A percentile compares a stretch with the other conserved stretches of the same genome.
phyloP scores from a whole-genome alignment of 306 rosid genomes.

The Gastrolobium villosum region DNA sequence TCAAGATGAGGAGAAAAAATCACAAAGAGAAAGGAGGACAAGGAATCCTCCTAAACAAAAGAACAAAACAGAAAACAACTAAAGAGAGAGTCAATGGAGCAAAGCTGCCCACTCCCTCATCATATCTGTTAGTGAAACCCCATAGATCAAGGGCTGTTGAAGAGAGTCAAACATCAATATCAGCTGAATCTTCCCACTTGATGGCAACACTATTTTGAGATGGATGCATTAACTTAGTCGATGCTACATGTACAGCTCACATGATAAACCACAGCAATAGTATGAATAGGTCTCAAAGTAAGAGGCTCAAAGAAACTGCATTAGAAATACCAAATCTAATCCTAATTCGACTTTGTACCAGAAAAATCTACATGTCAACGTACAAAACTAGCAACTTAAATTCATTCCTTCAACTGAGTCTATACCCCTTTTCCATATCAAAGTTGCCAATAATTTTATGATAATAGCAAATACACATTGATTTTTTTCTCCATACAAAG shows the following conservation, averaged over 20 bases:
- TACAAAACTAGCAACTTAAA: slow-evolving; percentile 30
- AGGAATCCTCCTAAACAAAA: slow-evolving; percentile 21
- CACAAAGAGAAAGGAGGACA: not conserved
- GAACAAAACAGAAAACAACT: slow-evolving; percentile 16
- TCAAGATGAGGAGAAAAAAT: slow-evolving; percentile 29
- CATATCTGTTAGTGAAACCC: slow-evolving; percentile 7
- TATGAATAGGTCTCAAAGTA: not conserved
- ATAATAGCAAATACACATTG: slow-evolving; percentile 15
- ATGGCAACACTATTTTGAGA: slow-evolving; percentile 15
- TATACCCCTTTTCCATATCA: slow-evolving; percentile 7
- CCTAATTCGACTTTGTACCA: not conserved
- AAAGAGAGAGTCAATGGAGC: slow-evolving; percentile 13
- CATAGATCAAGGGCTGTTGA: slow-evolving; percentile 1
- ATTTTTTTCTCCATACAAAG: slow-evolving; percentile 1
- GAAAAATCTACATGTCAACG: slow-evolving; percentile 2
- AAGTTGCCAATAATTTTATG: slow-evolving; percentile 24
- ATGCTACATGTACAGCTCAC: slow-evolving; percentile 2
- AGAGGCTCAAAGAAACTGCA: slow-evolving; percentile 36
- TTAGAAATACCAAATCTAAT: slow-evolving; percentile 8
- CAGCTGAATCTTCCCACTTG: slow-evolving; percentile 16
- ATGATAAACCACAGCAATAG: not conserved
- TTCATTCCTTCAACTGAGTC: slow-evolving; percentile 4
- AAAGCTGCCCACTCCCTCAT: slow-evolving; percentile 22
- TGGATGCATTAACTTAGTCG: slow-evolving; percentile 24
- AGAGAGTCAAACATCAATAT: slow-evolving; percentile 24